Base-by-base conservation (phyloP, 2,329 filamentous ascomycete species). In the Neonectria coccinea region DNA sequence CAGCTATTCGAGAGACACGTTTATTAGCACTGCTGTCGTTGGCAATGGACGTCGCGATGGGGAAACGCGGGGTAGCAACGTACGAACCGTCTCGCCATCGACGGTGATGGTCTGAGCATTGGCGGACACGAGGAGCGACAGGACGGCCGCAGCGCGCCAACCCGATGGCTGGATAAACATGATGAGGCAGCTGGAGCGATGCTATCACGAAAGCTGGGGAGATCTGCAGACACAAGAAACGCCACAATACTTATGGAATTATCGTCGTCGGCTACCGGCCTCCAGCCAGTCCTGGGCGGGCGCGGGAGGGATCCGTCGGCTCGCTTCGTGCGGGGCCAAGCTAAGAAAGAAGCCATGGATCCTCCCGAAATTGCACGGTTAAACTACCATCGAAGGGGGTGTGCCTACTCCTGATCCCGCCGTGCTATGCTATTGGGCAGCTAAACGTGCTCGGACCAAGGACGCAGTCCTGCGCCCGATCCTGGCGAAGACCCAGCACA, bases 51-150 rank as follows among this genome's bases (percentile, higher is more conserved):
- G 20, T 20, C 29, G 8, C 25, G 5, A 50, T 11, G 12, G 7
- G 7, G 36, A 4, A 16, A 41, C 11, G 29, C 12, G 25, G 36
- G 47, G 47, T 11, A 11, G 33, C 29, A 25, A 60, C 70, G 53
- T 57, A 73, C 71, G 56, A 33, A 73, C 52, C 33, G 65, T 65
- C 54, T 70, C 48, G 45, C 66, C 67, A 44, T 71, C 48, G 22
- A 72, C 61, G 25, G 39, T 62, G 45, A 73, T 67, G 22, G 70
- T 73, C 60, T 73, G 71, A n/a, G 70, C 71, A 29, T 57, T 62
- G 27, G 63, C 51, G 14, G 54, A 52, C 22, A 62, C 11, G 27
- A 66, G 56, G 20, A 65, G 62, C 55, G 52, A 58, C 20, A 60
- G 14, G 9, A 58, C 31, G 29, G 56, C 62, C 22, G 56, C 27